These are phyloP conservation scores for Colletotrichum noveboracense DNA, from an alignment of 2,329 filamentous ascomycete species.

Conservation along the genomic window DNA sequence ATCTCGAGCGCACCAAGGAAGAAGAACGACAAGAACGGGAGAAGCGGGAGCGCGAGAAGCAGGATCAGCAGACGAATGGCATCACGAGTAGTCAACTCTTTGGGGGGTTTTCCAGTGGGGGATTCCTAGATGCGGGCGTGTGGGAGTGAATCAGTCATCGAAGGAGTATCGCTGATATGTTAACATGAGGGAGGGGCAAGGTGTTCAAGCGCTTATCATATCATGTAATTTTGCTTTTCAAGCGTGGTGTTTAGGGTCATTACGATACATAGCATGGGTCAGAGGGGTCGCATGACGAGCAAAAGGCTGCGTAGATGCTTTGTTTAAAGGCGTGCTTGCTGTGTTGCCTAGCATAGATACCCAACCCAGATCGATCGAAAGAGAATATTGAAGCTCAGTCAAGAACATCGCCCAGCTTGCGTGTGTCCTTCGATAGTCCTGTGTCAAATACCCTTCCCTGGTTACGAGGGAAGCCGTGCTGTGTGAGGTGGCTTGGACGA, in stretches of 20 bases:
- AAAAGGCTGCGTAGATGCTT: not conserved
- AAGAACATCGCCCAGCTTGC: not conserved
- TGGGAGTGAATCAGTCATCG: not conserved
- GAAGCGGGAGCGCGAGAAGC: not conserved
- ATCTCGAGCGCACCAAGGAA: conserved; percentile 23
- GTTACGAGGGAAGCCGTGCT: not conserved
- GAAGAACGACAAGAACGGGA: not conserved
- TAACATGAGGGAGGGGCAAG: not conserved
- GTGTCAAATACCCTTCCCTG: not conserved
- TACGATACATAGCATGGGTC: not conserved
- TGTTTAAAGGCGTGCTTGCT: not conserved
- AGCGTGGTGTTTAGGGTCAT: not conserved
- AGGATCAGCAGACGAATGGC: not conserved
- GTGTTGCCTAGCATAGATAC: not conserved
- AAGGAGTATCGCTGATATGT: not conserved
- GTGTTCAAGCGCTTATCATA: not conserved
- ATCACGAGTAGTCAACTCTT: not conserved
- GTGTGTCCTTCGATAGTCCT: not conserved
- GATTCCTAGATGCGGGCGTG: conserved; percentile 3
- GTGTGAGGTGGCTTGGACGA: not conserved
- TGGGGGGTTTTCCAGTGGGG: not conserved
- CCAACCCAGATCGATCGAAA: not conserved
- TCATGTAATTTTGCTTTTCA: not conserved
- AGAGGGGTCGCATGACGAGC: not conserved
- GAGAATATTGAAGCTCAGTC: not conserved